phyloP scores from a whole-genome alignment of 495 filamentous ascomycete species.

The Penicillium alfredii region DNA sequence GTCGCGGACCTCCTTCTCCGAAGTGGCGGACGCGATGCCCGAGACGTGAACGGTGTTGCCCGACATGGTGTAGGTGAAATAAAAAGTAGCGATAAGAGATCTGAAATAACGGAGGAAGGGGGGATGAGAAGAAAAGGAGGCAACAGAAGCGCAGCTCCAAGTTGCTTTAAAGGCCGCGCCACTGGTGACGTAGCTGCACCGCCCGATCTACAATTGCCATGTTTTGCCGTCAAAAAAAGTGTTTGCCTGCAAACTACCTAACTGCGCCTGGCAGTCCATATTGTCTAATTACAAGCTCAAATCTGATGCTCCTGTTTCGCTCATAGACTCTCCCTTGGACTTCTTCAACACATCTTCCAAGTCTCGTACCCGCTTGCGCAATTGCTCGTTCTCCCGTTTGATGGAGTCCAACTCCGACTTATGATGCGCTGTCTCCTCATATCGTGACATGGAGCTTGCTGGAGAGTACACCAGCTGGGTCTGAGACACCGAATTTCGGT shows the following conservation, averaged over 20 bases:
- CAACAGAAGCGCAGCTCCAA: neutral
- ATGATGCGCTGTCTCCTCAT: conserved; percentile 66
- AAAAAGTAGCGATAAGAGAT: conserved; percentile 1
- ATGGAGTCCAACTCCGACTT: conserved; percentile 65
- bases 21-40: conserved; percentile 74
- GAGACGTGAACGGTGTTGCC: conserved; percentile 52
- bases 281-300: too few relatives aligned
- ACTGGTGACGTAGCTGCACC: conserved; percentile 30
- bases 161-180: conserved; percentile 14
- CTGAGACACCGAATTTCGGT: conserved; percentile 28
- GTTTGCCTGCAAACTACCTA: conserved; percentile 19
- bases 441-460: conserved; percentile 33
- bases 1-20: conserved; percentile 84
- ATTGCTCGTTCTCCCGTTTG: conserved; percentile 73
- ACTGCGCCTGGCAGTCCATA: too few relatives aligned
- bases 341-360: conserved; percentile 49
- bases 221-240: conserved; percentile 6
- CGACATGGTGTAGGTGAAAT: conserved; percentile 36
- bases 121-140: neutral
- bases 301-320: neutral
- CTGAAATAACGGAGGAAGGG: neutral
- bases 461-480: conserved; percentile 22
- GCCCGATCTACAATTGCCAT: too few relatives aligned
- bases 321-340: conserved; percentile 10
- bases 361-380: conserved; percentile 68